Evolutionary conservation across 805 yeast species (phyloP).

Genomic region (Sungouiozyma ichnusensis): DNA sequence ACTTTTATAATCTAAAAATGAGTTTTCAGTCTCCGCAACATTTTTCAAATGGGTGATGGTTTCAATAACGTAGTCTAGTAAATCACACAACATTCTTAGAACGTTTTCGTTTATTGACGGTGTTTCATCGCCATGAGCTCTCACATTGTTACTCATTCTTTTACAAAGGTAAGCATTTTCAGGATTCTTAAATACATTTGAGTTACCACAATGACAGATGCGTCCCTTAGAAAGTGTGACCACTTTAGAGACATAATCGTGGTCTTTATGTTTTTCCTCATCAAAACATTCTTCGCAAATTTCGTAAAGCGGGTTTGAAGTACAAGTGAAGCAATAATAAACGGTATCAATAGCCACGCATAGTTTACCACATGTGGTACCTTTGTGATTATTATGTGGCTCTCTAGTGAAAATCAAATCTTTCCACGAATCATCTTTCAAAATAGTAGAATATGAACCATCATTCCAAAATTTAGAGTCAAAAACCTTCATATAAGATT

Average conservation of each 20-base stretch:
- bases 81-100: slow-evolving; percentile 9
- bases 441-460: slow-evolving; percentile 11
- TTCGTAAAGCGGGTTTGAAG: slow-evolving; percentile 24
- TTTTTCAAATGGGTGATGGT: slow-evolving; percentile 9
- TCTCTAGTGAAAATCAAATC: slow-evolving; percentile 1
- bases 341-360: slow-evolving; percentile 23
- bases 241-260: slow-evolving; percentile 28
- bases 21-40: not conserved
- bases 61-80: slow-evolving; percentile 22
- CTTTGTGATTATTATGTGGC: slow-evolving; percentile 11
- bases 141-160: slow-evolving; percentile 9
- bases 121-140: not conserved
- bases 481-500: slow-evolving; percentile 10
- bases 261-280: slow-evolving; percentile 60
- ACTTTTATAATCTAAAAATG: not conserved
- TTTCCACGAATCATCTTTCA: slow-evolving; percentile 14
- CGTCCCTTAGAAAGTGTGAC: slow-evolving; percentile 24
- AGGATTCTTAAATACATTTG: slow-evolving; percentile 16
- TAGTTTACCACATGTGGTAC: slow-evolving; percentile 19
- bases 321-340: slow-evolving; percentile 27
- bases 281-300: slow-evolving; percentile 69
- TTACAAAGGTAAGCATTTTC: slow-evolving; percentile 13
- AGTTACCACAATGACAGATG: slow-evolving; percentile 27
- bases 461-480: slow-evolving; percentile 14
- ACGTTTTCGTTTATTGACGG: slow-evolving; percentile 6